phyloP scores from a whole-genome alignment of 164 flowering plant genomes.

The Aristolochia contorta region DNA sequence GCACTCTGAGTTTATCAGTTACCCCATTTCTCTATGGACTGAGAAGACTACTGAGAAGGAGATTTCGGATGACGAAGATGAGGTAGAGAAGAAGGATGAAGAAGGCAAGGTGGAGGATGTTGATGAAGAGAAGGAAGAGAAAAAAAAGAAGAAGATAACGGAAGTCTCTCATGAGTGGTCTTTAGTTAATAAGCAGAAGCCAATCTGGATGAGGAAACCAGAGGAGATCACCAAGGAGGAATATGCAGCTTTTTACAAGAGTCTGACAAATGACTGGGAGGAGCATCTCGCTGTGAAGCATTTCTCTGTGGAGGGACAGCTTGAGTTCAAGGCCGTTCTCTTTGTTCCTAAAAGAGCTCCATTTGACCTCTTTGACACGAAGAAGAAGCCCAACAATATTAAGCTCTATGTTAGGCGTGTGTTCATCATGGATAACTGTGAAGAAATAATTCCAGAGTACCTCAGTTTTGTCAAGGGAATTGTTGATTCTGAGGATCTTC shows the following conservation, averaged over 20 bases:
- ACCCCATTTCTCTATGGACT: conserved; percentile 28
- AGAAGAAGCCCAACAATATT: conserved; percentile 27
- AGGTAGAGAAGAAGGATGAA: conserved; percentile 31
- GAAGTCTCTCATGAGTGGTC: conserved; percentile 30
- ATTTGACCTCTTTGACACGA: conserved; percentile 18
- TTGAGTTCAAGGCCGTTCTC: conserved; percentile 17
- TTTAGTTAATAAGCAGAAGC: conserved; percentile 31
- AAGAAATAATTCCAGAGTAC: conserved; percentile 26
- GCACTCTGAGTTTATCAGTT: conserved; percentile 24
- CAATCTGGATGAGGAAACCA: conserved; percentile 37
- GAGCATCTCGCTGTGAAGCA: conserved; percentile 26
- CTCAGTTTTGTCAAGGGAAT: conserved; percentile 21
- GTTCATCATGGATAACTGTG: conserved; percentile 21
- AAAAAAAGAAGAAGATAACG: conserved; percentile 26
- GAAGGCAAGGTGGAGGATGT: conserved; percentile 16
- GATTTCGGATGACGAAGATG: conserved; percentile 43
- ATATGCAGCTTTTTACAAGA: conserved; percentile 29
- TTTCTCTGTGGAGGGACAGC: conserved; percentile 26
- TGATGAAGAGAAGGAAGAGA: conserved; percentile 19
- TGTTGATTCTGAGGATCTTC: conserved; percentile 17
- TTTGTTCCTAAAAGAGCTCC: conserved; percentile 18
- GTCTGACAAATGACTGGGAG: conserved; percentile 22
- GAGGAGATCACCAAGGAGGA: conserved; percentile 34
- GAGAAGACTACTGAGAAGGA: conserved; percentile 37
- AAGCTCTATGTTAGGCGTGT: conserved; percentile 18